phyloP scores from a whole-genome alignment of 2,329 filamentous ascomycete genomes.

The Penicillium decumbens region DNA sequence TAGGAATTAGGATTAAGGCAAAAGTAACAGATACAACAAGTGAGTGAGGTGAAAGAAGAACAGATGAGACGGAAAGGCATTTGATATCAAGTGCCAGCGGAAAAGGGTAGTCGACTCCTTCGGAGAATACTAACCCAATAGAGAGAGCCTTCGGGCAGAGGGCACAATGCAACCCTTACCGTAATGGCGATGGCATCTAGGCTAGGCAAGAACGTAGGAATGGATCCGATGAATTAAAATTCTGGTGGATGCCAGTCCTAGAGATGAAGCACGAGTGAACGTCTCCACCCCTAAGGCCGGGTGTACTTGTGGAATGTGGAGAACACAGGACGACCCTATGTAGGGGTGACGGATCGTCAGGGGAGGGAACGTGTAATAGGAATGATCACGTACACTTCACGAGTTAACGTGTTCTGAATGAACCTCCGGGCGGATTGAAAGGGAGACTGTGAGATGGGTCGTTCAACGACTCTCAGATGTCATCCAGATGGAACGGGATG shows the following conservation, averaged over 20 bases:
- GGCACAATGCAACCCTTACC: constrained; percentile 42
- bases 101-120: constrained; percentile 22
- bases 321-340: constrained; percentile 37
- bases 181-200: constrained; percentile 45
- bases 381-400: constrained; percentile 34
- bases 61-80: constrained; percentile 2
- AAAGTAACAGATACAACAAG: constrained; percentile 1
- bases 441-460: constrained; percentile 16
- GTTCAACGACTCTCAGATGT: constrained; percentile 25
- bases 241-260: constrained; percentile 35
- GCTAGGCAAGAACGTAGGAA: constrained; percentile 38
- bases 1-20: constrained; percentile 22
- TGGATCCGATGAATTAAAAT: constrained; percentile 36
- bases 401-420: constrained; percentile 26
- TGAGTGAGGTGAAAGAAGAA: constrained; percentile 11
- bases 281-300: constrained; percentile 41
- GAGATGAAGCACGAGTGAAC: constrained; percentile 46
- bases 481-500: constrained; percentile 27
- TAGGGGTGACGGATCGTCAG: constrained; percentile 39
- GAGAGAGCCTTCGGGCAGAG: constrained; percentile 37
- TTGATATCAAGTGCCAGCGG: constrained; percentile 14
- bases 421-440: constrained; percentile 26
- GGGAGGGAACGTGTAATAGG: constrained; percentile 26
- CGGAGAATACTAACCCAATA: constrained; percentile 41
- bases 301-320: constrained; percentile 39